Conservation (phyloP, 2,329 filamentous ascomycete species). For the Microdochium bolleyi region DNA sequence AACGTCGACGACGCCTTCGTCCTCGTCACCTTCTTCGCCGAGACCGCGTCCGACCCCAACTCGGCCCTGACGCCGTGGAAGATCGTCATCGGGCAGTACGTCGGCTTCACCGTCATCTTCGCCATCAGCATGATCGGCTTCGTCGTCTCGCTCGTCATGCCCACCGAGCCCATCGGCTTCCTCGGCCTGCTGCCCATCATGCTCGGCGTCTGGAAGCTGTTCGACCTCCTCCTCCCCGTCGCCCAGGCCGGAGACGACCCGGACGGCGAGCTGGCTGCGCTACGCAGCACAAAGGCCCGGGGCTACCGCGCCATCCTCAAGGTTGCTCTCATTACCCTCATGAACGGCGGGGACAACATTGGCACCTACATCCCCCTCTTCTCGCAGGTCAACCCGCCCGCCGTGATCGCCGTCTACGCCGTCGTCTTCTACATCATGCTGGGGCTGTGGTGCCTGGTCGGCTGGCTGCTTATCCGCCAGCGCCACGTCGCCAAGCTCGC, state of each 20-base stretch:
- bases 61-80: constrained; percentile 11
- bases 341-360: constrained; percentile 27
- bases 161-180: constrained; percentile 25
- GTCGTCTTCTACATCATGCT: constrained; percentile 23
- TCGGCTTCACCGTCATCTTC: constrained; percentile 24
- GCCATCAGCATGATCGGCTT: constrained; percentile 25
- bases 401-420: constrained; percentile 23
- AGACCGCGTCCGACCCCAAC: constrained; percentile 17
- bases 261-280: constrained; percentile 2
- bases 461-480: constrained; percentile 21
- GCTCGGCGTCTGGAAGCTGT: constrained; percentile 20
- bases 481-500: constrained; percentile 16
- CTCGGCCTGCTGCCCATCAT: constrained; percentile 22
- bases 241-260: constrained; percentile 7
- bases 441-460: constrained; percentile 19
- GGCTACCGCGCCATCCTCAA: constrained; percentile 15
- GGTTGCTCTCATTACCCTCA: constrained; percentile 20
- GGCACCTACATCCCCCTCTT: constrained; percentile 25
- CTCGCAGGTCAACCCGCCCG: constrained; percentile 19
- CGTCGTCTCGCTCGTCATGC: constrained; percentile 19
- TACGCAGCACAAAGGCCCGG: neutral
- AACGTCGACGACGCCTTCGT: constrained; percentile 29
- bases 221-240: constrained; percentile 9
- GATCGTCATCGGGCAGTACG: constrained; percentile 17
- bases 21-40: constrained; percentile 26